Conservation (phyloP, 2,329 filamentous ascomycete genomes). For the Trichoderma asperellum region DNA sequence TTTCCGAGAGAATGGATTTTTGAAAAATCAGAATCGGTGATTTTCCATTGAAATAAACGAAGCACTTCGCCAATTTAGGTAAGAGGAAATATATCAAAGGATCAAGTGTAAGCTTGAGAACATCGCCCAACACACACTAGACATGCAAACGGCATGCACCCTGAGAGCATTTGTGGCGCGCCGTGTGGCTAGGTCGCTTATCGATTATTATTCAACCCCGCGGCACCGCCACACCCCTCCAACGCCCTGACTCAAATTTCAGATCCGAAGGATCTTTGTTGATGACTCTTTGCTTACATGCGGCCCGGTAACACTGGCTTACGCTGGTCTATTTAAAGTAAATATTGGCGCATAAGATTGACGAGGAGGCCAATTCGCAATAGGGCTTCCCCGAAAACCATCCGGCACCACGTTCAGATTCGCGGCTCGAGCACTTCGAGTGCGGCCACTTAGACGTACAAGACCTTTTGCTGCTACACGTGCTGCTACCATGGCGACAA, state of each 20-base stretch:
- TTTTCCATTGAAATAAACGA: background rate
- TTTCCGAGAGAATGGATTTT: background rate
- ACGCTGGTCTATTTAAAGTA: background rate
- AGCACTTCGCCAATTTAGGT: background rate
- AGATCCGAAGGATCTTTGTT: slow-evolving; percentile 9
- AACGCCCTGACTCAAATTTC: slow-evolving; percentile 32
- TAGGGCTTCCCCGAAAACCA: slow-evolving; percentile 45
- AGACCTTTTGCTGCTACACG: slow-evolving; percentile 47
- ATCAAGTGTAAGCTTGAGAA: background rate
- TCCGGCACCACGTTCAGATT: slow-evolving; percentile 55
- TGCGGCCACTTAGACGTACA: slow-evolving; percentile 59
- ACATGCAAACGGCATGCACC: background rate
- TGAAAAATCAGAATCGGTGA: background rate
- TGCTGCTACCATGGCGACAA: slow-evolving; percentile 62
- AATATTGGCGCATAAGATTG: slow-evolving; percentile 16
- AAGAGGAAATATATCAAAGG: background rate
- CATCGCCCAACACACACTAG: background rate
- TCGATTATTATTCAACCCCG: background rate
- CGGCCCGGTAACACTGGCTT: slow-evolving; percentile 12
- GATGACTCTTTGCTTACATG: slow-evolving; percentile 9
- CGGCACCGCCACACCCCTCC: slow-evolving; percentile 33
- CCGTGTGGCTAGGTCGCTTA: slow-evolving; percentile 20
- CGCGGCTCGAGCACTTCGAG: slow-evolving; percentile 59
- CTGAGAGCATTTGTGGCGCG: background rate
- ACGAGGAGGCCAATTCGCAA: slow-evolving; percentile 40